phyloP scores from a whole-genome alignment of 2,329 filamentous ascomycete genomes.

The Purpureocillium lavendulum region DNA sequence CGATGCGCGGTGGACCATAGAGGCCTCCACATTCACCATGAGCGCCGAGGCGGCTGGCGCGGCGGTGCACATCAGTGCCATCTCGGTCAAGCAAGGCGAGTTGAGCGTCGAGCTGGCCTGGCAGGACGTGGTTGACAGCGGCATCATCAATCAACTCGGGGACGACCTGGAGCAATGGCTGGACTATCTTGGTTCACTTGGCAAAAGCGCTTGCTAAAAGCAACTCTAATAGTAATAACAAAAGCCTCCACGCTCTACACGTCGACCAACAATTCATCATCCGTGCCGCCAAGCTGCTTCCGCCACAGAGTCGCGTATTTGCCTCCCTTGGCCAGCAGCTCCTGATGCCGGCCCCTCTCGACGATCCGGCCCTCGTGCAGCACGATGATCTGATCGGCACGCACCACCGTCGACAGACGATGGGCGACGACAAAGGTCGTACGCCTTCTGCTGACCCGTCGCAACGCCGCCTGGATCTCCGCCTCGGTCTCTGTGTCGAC shows the following conservation, averaged over 20 bases:
- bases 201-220: too few relatives aligned
- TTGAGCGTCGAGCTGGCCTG: constrained; percentile 15
- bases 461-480: constrained; percentile 36
- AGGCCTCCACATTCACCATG: constrained; percentile 11
- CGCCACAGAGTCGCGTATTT: too few relatives aligned
- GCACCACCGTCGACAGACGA: constrained; percentile 30
- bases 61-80: constrained; percentile 12
- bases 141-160: constrained; percentile 11
- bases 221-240: too few relatives aligned
- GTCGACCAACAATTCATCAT: too few relatives aligned
- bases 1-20: constrained; percentile 13
- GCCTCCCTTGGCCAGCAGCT: constrained; percentile 25
- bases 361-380: constrained; percentile 42
- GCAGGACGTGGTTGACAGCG: constrained; percentile 12
- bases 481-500: constrained; percentile 36
- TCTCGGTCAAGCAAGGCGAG: constrained; percentile 13
- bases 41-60: constrained; percentile 13
- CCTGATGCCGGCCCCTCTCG: constrained; percentile 43
- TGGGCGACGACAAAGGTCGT: constrained; percentile 46
- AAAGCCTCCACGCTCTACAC: too few relatives aligned
- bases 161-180: constrained; percentile 4
- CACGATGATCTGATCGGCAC: constrained; percentile 44
- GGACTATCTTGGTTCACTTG: neutral
- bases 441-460: constrained; percentile 33
- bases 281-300: too few relatives aligned